A percentile compares a stretch with the other conserved stretches of the same genome.
Conservation (phyloP, 768 basidiomycete species). For the Pholiota molesta region DNA sequence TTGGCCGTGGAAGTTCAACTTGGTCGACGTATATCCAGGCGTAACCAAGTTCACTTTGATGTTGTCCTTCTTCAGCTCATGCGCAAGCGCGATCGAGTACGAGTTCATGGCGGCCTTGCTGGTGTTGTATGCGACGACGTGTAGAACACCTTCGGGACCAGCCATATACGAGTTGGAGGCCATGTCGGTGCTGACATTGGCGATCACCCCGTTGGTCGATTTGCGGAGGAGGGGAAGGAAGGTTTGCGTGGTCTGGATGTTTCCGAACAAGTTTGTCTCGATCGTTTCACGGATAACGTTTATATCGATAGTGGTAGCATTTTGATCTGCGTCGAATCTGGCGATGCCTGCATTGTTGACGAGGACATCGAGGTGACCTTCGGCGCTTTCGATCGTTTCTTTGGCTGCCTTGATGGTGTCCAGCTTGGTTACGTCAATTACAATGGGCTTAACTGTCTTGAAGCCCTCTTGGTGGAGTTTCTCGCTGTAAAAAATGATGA, state of each 20-base stretch:
- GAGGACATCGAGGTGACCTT: conserved; percentile 46
- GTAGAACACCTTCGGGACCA: conserved; percentile 29
- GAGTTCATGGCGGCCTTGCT: conserved; percentile 72
- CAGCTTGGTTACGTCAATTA: conserved; percentile 42
- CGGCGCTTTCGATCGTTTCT: conserved; percentile 36
- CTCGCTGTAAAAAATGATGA: conserved; percentile 19
- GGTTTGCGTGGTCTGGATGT: conserved; percentile 44
- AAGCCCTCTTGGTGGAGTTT: conserved; percentile 35
- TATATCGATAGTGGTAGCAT: conserved; percentile 36
- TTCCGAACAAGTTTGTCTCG: conserved; percentile 47
- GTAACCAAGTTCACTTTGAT: conserved; percentile 67
- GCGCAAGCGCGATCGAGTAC: conserved; percentile 62
- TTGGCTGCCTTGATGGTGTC: conserved; percentile 37
- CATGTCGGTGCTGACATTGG: conserved; percentile 48
- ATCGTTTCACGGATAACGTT: conserved; percentile 36
- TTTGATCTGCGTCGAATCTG: conserved; percentile 29
- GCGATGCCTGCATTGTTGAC: conserved; percentile 48
- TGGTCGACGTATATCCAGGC: conserved; percentile 57
- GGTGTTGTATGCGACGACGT: conserved; percentile 60
- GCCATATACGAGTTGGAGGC: conserved; percentile 44
- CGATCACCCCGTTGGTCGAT: conserved; percentile 36
- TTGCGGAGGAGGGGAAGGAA: conserved; percentile 45
- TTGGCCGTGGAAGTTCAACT: conserved; percentile 38
- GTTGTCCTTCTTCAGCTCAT: conserved; percentile 53
- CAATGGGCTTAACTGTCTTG: conserved; percentile 35